phyloP scores from a whole-genome alignment of 2,329 filamentous ascomycete genomes.

The Fusarium buxicola region DNA sequence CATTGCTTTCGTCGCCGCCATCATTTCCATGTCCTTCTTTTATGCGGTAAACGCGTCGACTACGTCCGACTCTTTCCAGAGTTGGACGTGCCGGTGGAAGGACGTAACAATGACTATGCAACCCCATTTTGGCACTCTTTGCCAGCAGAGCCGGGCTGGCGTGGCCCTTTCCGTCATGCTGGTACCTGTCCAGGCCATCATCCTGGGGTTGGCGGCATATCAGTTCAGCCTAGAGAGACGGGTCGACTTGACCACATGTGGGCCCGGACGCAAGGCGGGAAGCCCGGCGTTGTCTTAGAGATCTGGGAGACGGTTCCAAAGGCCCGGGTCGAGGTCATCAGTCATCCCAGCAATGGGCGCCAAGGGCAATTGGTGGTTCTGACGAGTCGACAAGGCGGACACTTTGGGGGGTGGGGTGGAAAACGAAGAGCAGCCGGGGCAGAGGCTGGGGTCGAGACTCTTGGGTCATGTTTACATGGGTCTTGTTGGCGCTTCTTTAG shows the following conservation, averaged over 20 bases:
- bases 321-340: constrained; percentile 19
- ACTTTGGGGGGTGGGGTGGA: background rate
- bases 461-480: constrained; percentile 4
- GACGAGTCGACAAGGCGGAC: background rate
- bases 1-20: constrained; percentile 52
- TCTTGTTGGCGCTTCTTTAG: constrained; percentile 3
- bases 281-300: constrained; percentile 46
- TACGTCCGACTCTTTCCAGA: constrained; percentile 66
- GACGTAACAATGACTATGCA: constrained; percentile 62
- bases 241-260: constrained; percentile 37
- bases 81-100: constrained; percentile 72
- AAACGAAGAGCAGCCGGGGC: background rate
- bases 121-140: constrained; percentile 68
- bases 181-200: constrained; percentile 65
- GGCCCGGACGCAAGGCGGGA: constrained; percentile 50
- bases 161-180: constrained; percentile 67
- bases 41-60: constrained; percentile 67
- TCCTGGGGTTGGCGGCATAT: constrained; percentile 60
- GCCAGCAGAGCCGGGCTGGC: constrained; percentile 65
- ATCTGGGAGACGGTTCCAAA: constrained; percentile 12
- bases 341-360: background rate
- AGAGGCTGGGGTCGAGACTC: constrained; percentile 17
- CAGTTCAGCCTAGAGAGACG: constrained; percentile 60
- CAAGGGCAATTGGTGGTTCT: background rate
- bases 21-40: constrained; percentile 67